Evolutionary conservation across 768 basidiomycete genomes (phyloP), one percentile per base, ranked within the genome.

Genomic region (Leccinum sublutescens): DNA sequence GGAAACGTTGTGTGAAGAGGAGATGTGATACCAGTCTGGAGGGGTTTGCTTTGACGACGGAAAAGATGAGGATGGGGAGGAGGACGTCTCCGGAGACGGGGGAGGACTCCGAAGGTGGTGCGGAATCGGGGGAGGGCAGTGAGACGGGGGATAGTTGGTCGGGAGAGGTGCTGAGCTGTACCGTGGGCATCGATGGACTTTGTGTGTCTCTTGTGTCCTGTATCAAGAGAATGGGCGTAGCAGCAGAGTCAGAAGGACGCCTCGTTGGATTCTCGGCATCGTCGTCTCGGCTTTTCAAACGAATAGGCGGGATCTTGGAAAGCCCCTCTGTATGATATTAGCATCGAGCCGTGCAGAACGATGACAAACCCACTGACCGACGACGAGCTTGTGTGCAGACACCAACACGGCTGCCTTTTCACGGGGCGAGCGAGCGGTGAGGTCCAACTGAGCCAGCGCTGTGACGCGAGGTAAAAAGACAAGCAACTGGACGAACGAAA

Each of bases 1-100:
- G 66, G 57, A 72, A 71, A 3, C 69, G 65, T 54, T 71, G 57
- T 62, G 76, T 60, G 71, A 75, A 58, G 70, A 76, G 65, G 74
- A 85, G 57, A 77, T 77, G 68, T 0, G 82, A 83, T n/a, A 82
- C 82, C 0, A 98, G 81, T 58, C 85, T 87, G 1, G 86, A 79
- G 1, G 97, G 96, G 69, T 98, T 98, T 12, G 91, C 80, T 72
- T 93, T 93, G 66, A 98, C 95, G 45, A 97, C 93, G 1, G 94
- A 86, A 68, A 89, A 97, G 51, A 98, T 99, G 71, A 98, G 86
- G 60, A 98, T 75, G 0, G 96, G 96, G 15, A 99, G 82, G 40
- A 99, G 87, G 45, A 97, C 82, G 67, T 98, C 96, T 1, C 93
- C 92, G 0, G 89, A 91, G 4, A 90, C 85, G 5, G 83, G 84